These are phyloP conservation scores for Sistotremastrum niveocremeum DNA, from an alignment of 768 basidiomycete species.

Conservation along the genomic window DNA sequence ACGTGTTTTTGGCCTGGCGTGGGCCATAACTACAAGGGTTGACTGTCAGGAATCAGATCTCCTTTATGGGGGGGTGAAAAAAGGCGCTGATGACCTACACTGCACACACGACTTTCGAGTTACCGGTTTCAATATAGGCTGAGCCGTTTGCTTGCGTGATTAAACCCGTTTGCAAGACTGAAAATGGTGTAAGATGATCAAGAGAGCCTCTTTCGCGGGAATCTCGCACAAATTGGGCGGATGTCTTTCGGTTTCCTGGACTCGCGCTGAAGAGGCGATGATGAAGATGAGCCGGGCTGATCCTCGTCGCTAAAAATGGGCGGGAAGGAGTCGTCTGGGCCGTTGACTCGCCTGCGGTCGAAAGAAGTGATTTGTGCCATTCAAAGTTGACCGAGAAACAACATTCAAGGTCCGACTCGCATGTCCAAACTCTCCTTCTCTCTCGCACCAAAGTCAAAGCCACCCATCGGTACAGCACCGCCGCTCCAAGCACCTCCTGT, in stretches of 20 bases:
- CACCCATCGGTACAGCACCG: constrained; percentile 38
- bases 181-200: constrained; percentile 3
- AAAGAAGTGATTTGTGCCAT: constrained; percentile 32
- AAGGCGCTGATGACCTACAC: constrained; percentile 45
- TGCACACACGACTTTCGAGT: constrained; percentile 89
- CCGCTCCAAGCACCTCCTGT: constrained; percentile 46
- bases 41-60: constrained; percentile 2
- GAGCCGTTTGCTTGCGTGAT: constrained; percentile 93
- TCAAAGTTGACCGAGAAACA: not conserved
- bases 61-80: constrained; percentile 3
- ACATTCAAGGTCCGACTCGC: constrained; percentile 1
- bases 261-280: constrained; percentile 24
- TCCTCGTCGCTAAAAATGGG: constrained; percentile 42
- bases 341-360: constrained; percentile 83
- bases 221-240: constrained; percentile 69
- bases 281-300: constrained; percentile 11
- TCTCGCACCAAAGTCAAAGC: constrained; percentile 34
- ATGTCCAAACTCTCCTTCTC: constrained; percentile 86
- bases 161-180: constrained; percentile 82
- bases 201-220: constrained; percentile 5
- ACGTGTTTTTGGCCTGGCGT: constrained; percentile 63
- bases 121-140: constrained; percentile 88
- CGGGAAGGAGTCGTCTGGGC: constrained; percentile 70
- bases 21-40: constrained; percentile 53
- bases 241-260: constrained; percentile 43